Base-by-base conservation (phyloP, 352 stramenopile species). In the Phytophthora cajani region DNA sequence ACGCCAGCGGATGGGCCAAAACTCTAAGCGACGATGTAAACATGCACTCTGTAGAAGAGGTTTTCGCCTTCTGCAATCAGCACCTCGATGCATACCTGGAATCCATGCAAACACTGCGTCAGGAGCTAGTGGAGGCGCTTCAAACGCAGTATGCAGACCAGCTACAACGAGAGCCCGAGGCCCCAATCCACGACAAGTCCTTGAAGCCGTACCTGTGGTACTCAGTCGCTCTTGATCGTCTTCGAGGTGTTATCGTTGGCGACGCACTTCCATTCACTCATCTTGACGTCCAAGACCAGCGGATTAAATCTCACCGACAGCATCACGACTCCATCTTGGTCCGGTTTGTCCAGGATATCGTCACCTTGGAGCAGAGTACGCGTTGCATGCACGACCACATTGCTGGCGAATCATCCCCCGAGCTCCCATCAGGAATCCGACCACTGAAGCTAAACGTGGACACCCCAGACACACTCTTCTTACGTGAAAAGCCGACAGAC, bases 381-480 rank as follows among this genome's bases (percentile, higher is more conserved):
- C 44, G 61, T 40, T 62, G 59, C 19, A 30, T 71, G 36, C 21
- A 62, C 12, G 55, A 62, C 2, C 11, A 36, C 7, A 38, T 12
- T 12, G 21, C 30, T 30, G 1, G 12, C 19, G 56, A 70, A 21
- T 51, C 38, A 27, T 74, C 66, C n/a, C 67, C 71, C 0, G 63
- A 83, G 19, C n/a, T 61, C 21, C 67, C 66, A 46, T 80, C 75
- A n/a, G 83, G 79, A 62, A 66, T 84, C 53, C 53, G 77, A 27
- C 79, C 70, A 3, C 47, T 87, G 5, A 74, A 73, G 14, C 67
- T 90, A 14, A 71, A 88, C 25, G 47, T 75, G 23, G 69, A 80
- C 23, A 72, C 82, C n/a, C 52, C 58, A 1, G 38, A 72, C 50
- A 68, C 75, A 17, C 69, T 90, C 17, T 84, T 90, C 57, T 44